Base-by-base conservation (phyloP, 495 filamentous ascomycete genomes). In the Hypoxylon subgilvum region DNA sequence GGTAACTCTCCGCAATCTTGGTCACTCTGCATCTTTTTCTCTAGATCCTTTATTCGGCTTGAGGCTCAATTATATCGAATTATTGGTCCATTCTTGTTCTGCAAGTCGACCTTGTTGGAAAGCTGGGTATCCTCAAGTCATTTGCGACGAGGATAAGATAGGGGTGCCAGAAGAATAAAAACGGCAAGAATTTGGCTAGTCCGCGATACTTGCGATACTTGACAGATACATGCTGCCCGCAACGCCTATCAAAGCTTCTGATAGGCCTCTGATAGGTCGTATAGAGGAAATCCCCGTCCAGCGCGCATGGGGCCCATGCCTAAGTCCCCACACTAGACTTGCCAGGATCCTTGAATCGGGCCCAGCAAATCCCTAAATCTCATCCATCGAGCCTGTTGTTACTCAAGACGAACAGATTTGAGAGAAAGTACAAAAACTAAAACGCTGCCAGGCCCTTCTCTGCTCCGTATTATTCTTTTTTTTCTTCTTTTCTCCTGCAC, bases 401-500 rank as follows among this genome's bases (percentile, higher is more conserved):
- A 38, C 53, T 57, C 36, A 25, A 51, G 22, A 49, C 16, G 30
- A 49, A 21, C 30, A 43, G 6, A 27, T 48, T 57, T 39, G 21
- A 40, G 10, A 41, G 14, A 30, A 64, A 64, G 61, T 64, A 64
- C 61, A 59, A 64, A 64, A 59, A 55, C 54, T 58, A 59, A 45
- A 48, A 55, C 45, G 54, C 40, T 55, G 54, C 61, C 61, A 51
- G 30, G 43, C 35, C 31, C 14, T 63, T 54, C 32, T 5, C 23
- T 12, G 36, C 14, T 16, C 30, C 12, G 27, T 38, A 18, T 49
- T 39, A 47, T 39, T 18, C 25, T 21, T 44, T 43, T 44, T 59
- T 3, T 27, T 4, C 16, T 34, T n/a, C 13, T 25, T 30, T 16
- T 46, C 4, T 28, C 6, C 12, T 34, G 10, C 5, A 30, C 27